Conservation (phyloP, 139 green algal genomes). For the Zygnema cylindricum region DNA sequence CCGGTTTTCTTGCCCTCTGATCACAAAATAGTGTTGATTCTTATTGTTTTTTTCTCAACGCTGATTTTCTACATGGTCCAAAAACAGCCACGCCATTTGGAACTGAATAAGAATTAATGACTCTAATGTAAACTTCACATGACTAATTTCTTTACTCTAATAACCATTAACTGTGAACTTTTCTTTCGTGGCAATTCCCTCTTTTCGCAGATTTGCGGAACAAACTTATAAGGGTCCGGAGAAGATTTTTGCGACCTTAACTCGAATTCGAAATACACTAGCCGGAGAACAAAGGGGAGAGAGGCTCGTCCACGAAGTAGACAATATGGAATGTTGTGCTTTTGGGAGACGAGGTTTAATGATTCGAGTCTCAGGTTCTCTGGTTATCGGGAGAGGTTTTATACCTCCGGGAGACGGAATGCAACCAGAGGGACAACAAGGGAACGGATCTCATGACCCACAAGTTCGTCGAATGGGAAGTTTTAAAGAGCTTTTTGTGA, state of each 20-base stretch:
- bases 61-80: no score
- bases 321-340: constrained; percentile 54
- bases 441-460: not conserved
- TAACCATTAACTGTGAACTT: no score
- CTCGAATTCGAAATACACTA: constrained; percentile 21
- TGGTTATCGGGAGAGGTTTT: constrained; percentile 47
- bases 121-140: no score
- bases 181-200: not conserved
- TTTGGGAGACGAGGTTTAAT: constrained; percentile 47
- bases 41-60: no score
- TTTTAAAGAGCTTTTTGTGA: constrained; percentile 60
- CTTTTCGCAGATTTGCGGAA: constrained; percentile 31
- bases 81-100: no score
- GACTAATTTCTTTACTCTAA: no score
- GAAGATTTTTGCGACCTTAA: constrained; percentile 41
- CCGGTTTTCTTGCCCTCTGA: no score
- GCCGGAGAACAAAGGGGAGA: constrained; percentile 10
- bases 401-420: constrained; percentile 25
- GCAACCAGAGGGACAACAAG: constrained; percentile 20
- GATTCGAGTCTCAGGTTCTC: constrained; percentile 41
- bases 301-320: constrained; percentile 47
- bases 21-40: no score
- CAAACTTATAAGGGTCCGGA: constrained; percentile 26
- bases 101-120: no score
- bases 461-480: constrained; percentile 36